Base-by-base conservation (phyloP, 176 grass and related monocot genomes). In the Oryza rufipogon region DNA sequence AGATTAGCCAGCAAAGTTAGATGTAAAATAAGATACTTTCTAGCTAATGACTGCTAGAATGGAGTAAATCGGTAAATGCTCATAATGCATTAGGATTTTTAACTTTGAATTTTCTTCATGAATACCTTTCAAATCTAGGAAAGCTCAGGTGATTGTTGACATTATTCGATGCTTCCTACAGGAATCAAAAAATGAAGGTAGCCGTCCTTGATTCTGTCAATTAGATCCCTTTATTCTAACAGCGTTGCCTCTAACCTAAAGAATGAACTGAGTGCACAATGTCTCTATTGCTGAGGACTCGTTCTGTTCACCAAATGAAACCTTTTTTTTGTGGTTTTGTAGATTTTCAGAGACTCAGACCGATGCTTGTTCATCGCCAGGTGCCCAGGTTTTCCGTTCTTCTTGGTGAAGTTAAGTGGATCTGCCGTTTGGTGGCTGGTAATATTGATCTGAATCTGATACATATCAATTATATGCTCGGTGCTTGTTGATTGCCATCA, bases 131-230 rank as follows among this genome's bases (percentile, higher is more conserved):
- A 14, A 49, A 30, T n/a, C 28, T n/a, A 22, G 9, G 49, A 76
- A 76, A 58, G 28, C 52, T 30, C 49, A 52, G 16, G 73, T 58
- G 73, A 32, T 13, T 38, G 49, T 34, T 28, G 5, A 34, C 47
- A 56, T 75, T 34, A 75, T 75, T 54, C 47, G 6, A 12, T 58
- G 26, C 71, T 15, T 20, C 56, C 48, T 56, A 52, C 52, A 58
- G 54, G 48, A 76, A 76, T 38, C 5, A 19, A 19, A 39, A 39
- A 12, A 60, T 61, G 74, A 39, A 76, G 49, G 32, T 39, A 23
- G 51, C 74, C 52, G n/a, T 41, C 74, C 32, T 76, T 25, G 74
- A 75, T 30, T 76, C 30, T 76, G 30, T 6, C 54, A 76, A 76
- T 38, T 11, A 36, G 28, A 51, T 13, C 6, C 74, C 49, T 76